These are phyloP conservation scores for Fusarium dimerum DNA, from an alignment of 2,329 filamentous ascomycete species.

Conservation along the genomic window DNA sequence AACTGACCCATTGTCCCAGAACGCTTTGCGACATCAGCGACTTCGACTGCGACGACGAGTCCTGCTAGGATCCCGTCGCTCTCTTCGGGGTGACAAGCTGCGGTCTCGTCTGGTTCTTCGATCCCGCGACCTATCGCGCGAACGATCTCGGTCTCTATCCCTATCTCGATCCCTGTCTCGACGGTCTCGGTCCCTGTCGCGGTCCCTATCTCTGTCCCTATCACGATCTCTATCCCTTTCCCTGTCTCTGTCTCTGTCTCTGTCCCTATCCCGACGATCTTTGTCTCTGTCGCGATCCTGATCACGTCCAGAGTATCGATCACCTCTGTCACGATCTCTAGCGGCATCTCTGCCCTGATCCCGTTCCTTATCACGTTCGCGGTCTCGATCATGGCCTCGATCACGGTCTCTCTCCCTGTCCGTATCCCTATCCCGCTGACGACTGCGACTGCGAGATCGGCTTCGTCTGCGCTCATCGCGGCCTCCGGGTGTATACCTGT, in stretches of 20 bases:
- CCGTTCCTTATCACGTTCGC: slow-evolving; percentile 24
- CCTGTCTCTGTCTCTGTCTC: slow-evolving; percentile 35
- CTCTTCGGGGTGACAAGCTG: slow-evolving; percentile 38
- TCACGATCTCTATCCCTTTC: slow-evolving; percentile 37
- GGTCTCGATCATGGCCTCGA: slow-evolving; percentile 25
- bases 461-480: slow-evolving; percentile 42
- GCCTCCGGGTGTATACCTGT: slow-evolving; percentile 49
- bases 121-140: slow-evolving; percentile 21
- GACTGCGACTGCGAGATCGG: slow-evolving; percentile 38
- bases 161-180: slow-evolving; percentile 11
- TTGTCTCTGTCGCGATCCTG: slow-evolving; percentile 32
- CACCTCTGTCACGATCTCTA: slow-evolving; percentile 31
- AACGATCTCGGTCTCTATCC: slow-evolving; percentile 14
- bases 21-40: slow-evolving; percentile 23
- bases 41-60: slow-evolving; percentile 43
- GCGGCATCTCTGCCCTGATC: slow-evolving; percentile 20
- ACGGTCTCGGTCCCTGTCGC: slow-evolving; percentile 27
- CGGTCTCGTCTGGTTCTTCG: slow-evolving; percentile 27
- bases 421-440: slow-evolving; percentile 29
- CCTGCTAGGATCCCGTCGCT: slow-evolving; percentile 40
- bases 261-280: slow-evolving; percentile 38
- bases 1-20: background rate
- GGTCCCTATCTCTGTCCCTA: slow-evolving; percentile 32
- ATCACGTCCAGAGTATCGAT: slow-evolving; percentile 28
- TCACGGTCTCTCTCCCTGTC: slow-evolving; percentile 27